These are phyloP conservation scores for Auriculariales sp. DNA, from an alignment of 768 basidiomycete genomes.

Conservation along the genomic window DNA sequence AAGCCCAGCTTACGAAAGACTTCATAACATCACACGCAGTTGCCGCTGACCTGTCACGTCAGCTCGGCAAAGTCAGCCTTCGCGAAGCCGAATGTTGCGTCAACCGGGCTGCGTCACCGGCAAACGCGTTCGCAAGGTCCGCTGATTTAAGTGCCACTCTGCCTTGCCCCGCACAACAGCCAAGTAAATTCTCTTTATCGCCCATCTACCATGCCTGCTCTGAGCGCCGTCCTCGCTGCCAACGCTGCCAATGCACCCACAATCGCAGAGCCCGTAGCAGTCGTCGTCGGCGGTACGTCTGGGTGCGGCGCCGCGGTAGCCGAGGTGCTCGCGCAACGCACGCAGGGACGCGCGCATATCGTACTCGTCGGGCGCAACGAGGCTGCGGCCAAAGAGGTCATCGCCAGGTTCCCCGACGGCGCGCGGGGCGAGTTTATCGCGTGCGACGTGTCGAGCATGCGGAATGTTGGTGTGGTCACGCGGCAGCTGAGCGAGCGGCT, in stretches of 20 bases:
- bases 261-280: constrained; percentile 14
- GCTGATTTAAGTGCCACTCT: too few species aligned
- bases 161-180: too few species aligned
- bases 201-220: constrained; percentile 19
- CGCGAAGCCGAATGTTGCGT: too few species aligned
- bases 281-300: constrained; percentile 21
- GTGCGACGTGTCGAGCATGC: constrained; percentile 39
- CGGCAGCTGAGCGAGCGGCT: constrained; percentile 17
- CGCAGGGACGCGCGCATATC: constrained; percentile 35
- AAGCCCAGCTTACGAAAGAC: too few species aligned
- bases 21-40: too few species aligned
- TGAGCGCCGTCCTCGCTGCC: constrained; percentile 15
- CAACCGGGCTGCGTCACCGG: too few species aligned
- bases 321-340: constrained; percentile 26
- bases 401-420: constrained; percentile 24
- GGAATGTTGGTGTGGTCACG: constrained; percentile 28
- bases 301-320: constrained; percentile 31
- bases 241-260: constrained; percentile 14
- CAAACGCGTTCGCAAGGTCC: too few species aligned
- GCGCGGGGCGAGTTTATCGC: constrained; percentile 31
- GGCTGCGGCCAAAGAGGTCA: constrained; percentile 29
- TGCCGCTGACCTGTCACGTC: too few species aligned
- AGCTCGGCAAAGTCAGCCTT: too few species aligned
- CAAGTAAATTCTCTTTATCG: too few species aligned
- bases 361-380: constrained; percentile 38